These are phyloP conservation scores for Epichloe brachyelytri DNA, from an alignment of 2,329 filamentous ascomycete species.

Conservation along the genomic window DNA sequence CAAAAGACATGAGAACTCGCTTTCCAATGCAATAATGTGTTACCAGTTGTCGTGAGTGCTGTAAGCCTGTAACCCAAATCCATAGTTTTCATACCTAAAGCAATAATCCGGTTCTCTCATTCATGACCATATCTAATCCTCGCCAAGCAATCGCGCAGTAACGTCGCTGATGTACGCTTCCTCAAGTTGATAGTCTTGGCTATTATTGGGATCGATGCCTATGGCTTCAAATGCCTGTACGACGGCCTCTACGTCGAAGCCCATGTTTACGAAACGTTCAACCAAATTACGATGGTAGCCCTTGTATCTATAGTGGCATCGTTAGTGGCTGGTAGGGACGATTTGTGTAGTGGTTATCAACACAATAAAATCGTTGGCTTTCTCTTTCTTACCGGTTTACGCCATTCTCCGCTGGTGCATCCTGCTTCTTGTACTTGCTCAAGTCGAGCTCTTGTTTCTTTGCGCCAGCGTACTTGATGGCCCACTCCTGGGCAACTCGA, in stretches of 20 bases:
- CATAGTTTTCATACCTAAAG: not conserved
- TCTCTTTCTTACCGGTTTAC: constrained; percentile 16
- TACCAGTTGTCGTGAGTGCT: not conserved
- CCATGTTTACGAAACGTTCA: constrained; percentile 78
- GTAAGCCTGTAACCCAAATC: not conserved
- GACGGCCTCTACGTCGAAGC: constrained; percentile 77
- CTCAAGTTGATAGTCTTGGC: constrained; percentile 74
- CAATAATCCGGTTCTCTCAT: not conserved
- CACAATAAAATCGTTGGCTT: not conserved
- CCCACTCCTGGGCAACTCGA: constrained; percentile 79
- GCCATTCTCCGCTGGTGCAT: constrained; percentile 8
- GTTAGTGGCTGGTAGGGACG: not conserved
- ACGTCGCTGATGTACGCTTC: constrained; percentile 86
- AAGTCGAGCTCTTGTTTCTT: constrained; percentile 33
- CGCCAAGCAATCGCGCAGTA: constrained; percentile 70
- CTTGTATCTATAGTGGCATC: constrained; percentile 46
- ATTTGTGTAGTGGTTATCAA: not conserved
- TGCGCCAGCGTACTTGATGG: constrained; percentile 69
- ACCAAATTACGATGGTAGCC: constrained; percentile 80
- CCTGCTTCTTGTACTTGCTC: constrained; percentile 25
- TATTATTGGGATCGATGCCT: constrained; percentile 65
- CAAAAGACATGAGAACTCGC: constrained; percentile 10
- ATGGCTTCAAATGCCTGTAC: constrained; percentile 73
- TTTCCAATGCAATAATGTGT: constrained; percentile 7
- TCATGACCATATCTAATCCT: constrained; percentile 42